phyloP scores from a whole-genome alignment of 2,329 filamentous ascomycete species.

The Apiospora aurea region DNA sequence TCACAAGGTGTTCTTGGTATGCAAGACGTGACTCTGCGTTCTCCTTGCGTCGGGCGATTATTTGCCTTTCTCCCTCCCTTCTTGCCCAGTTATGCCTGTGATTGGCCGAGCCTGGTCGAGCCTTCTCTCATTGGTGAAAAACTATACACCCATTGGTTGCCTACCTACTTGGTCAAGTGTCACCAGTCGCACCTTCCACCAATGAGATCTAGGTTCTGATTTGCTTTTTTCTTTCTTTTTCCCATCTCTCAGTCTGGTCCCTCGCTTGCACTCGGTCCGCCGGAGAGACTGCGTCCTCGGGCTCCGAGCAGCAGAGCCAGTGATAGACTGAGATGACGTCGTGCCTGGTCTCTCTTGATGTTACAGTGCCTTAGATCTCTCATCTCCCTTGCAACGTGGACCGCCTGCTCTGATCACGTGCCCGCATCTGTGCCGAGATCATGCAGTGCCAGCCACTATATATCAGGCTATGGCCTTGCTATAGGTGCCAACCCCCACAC shows the following conservation, averaged over 20 bases:
- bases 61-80: background rate
- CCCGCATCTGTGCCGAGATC: background rate
- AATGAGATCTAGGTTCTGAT: background rate
- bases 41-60: background rate
- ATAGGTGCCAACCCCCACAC: background rate
- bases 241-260: background rate
- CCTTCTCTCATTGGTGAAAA: background rate
- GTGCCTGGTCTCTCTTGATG: background rate
- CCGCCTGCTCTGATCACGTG: background rate
- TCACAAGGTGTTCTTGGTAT: constrained; percentile 3
- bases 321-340: background rate
- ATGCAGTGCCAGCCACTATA: background rate
- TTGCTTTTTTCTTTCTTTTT: too few species aligned
- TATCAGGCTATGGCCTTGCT: background rate
- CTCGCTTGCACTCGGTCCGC: background rate
- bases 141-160: background rate
- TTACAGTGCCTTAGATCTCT: background rate
- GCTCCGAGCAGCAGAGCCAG: background rate
- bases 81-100: background rate
- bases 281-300: background rate
- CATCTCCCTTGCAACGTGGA: constrained; percentile 3
- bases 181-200: background rate
- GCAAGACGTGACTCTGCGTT: constrained; percentile 9
- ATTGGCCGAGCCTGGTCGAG: background rate
- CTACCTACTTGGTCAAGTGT: background rate